Conservation (phyloP, 176 grass and related monocot genomes). For the Calamus simplicifolius region DNA sequence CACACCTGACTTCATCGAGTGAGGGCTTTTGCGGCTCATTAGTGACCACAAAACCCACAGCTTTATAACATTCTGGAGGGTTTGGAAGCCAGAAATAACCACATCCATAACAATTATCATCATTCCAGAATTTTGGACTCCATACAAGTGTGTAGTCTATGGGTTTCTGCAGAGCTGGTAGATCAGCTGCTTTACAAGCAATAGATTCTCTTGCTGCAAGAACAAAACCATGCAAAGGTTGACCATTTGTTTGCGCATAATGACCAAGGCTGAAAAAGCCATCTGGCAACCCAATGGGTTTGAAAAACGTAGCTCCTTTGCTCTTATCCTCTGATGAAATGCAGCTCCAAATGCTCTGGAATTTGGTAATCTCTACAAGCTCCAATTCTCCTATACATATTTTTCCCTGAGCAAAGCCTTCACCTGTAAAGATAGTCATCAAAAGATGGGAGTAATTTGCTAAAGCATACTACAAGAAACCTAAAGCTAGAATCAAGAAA, state of each 20-base stretch:
- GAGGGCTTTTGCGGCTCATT: slow-evolving; percentile 54
- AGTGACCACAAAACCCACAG: slow-evolving; percentile 63
- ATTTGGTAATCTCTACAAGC: slow-evolving; percentile 40
- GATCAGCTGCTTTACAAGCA: slow-evolving; percentile 3
- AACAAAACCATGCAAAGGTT: slow-evolving; percentile 60
- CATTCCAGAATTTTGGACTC: slow-evolving; percentile 31
- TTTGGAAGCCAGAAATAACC: slow-evolving; percentile 62
- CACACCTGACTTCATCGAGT: slow-evolving; percentile 52
- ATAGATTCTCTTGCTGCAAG: slow-evolving; percentile 57
- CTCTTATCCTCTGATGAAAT: slow-evolving; percentile 12
- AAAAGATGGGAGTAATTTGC: no score
- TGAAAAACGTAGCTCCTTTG: slow-evolving; percentile 57
- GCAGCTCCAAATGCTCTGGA: slow-evolving; percentile 56
- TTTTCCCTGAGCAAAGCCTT: slow-evolving; percentile 42
- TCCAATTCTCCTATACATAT: slow-evolving; percentile 76
- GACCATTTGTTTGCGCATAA: slow-evolving; percentile 48
- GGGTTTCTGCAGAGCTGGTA: slow-evolving; percentile 63
- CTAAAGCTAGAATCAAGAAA: no score
- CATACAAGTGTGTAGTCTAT: slow-evolving; percentile 67
- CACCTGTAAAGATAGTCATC: slow-evolving; percentile 26
- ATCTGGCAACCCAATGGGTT: slow-evolving; percentile 55
- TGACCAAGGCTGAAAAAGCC: slow-evolving; percentile 85
- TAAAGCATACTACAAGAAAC: no score
- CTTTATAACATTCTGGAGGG: slow-evolving; percentile 44
- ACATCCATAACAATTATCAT: slow-evolving; percentile 43